Percentiles rank a stretch among this genome's conserved stretches.
phyloP scores from a whole-genome alignment of 2,329 filamentous ascomycete genomes.

The Ciborinia camelliae region DNA sequence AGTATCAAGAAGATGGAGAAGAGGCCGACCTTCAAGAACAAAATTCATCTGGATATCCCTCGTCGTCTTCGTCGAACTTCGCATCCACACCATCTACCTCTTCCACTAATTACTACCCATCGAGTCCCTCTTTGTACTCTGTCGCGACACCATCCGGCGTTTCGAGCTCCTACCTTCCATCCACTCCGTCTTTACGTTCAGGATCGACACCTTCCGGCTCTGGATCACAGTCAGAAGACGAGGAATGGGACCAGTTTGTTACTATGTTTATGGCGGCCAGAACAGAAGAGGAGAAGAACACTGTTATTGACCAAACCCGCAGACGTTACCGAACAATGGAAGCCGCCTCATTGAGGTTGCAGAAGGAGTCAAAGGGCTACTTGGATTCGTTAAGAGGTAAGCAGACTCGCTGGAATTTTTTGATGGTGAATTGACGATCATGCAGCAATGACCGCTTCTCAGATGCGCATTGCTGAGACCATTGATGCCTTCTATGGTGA shows the following conservation, averaged over 20 bases:
- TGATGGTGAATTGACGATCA: constrained; percentile 21
- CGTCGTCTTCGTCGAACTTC: neutral
- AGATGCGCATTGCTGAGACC: constrained; percentile 98
- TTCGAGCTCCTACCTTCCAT: constrained; percentile 7
- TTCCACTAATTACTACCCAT: neutral
- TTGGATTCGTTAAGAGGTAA: constrained; percentile 87
- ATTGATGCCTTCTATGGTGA: constrained; percentile 99
- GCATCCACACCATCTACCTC: neutral
- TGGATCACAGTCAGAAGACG: neutral
- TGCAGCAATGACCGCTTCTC: constrained; percentile 93
- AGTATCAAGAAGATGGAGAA: neutral
- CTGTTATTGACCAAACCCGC: constrained; percentile 18
- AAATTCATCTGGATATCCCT: neutral
- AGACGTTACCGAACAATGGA: constrained; percentile 98
- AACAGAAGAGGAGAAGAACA: neutral
- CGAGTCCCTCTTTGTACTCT: neutral
- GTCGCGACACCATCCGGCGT: neutral
- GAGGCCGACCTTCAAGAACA: neutral
- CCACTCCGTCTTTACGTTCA: neutral
- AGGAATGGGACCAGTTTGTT: neutral
- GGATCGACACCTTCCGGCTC: neutral
- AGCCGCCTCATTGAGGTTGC: constrained; percentile 82
- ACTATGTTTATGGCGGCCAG: neutral
- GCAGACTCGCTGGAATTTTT: constrained; percentile 20
- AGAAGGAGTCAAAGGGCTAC: constrained; percentile 98